These are phyloP conservation scores for Cenchrus purpureus DNA, from an alignment of 176 grass and related monocot genomes.

Conservation along the genomic window DNA sequence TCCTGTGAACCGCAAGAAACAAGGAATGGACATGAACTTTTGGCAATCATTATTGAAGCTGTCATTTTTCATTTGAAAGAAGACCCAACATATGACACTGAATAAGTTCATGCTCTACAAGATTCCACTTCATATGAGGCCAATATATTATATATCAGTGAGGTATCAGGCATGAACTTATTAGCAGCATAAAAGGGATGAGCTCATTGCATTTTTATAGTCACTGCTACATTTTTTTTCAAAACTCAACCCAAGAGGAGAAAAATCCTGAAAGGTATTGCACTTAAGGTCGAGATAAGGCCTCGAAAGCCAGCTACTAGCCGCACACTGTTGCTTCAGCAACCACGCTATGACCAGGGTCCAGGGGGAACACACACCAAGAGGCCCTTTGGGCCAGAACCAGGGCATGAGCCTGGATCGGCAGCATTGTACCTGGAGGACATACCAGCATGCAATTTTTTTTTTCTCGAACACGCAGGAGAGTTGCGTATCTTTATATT, in stretches of 20 bases:
- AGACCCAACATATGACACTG: background rate
- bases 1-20: constrained; percentile 52
- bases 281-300: background rate
- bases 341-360: background rate
- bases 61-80: constrained; percentile 13
- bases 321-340: background rate
- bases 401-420: background rate
- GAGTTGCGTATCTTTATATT: too few relatives aligned
- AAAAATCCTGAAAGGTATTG: background rate
- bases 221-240: background rate
- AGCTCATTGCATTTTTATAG: background rate
- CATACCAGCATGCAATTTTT: background rate
- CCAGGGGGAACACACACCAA: background rate
- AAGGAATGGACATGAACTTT: constrained; percentile 13
- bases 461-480: too few relatives aligned
- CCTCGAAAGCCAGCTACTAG: background rate
- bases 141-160: background rate
- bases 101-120: background rate
- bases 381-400: background rate
- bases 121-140: background rate
- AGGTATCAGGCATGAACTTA: background rate
- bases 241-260: background rate
- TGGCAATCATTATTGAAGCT: constrained; percentile 21
- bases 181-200: background rate
- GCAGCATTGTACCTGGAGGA: background rate